Evolutionary conservation across 306 rosid species (phyloP).

Genomic region (Sesbania bispinosa): DNA sequence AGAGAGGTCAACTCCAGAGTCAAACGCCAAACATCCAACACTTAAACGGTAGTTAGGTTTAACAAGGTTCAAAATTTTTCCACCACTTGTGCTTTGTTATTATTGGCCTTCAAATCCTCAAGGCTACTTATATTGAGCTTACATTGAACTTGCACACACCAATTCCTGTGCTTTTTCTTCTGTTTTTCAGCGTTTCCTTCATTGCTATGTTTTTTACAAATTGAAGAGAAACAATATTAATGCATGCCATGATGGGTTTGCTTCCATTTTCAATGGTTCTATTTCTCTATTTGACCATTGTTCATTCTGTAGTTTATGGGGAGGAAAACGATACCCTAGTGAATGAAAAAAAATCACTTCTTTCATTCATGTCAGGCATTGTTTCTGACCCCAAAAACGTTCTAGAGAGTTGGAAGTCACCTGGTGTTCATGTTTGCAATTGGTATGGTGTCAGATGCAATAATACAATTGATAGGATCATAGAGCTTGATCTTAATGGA

Average conservation of each 20-base stretch:
- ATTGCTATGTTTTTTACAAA: neutral
- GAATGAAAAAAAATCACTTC: slow-evolving; percentile 51
- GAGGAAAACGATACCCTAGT: slow-evolving; percentile 27
- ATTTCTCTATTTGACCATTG: slow-evolving; percentile 30
- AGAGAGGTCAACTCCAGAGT: no score
- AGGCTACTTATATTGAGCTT: slow-evolving; percentile 3
- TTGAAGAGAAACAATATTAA: slow-evolving; percentile 15
- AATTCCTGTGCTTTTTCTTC: neutral
- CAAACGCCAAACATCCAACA: slow-evolving; percentile 51
- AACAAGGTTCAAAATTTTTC: slow-evolving; percentile 28
- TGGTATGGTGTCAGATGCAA: slow-evolving; percentile 79
- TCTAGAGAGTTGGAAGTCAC: slow-evolving; percentile 58
- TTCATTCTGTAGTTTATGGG: slow-evolving; percentile 21
- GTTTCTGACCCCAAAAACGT: slow-evolving; percentile 58
- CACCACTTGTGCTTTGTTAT: slow-evolving; percentile 22
- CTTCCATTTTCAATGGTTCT: slow-evolving; percentile 22
- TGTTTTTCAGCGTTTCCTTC: slow-evolving; percentile 14
- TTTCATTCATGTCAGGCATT: slow-evolving; percentile 69
- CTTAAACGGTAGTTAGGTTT: slow-evolving; percentile 78
- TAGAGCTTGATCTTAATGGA: slow-evolving; percentile 76
- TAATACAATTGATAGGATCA: slow-evolving; percentile 47
- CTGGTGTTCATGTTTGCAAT: slow-evolving; percentile 47
- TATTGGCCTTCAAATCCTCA: slow-evolving; percentile 25
- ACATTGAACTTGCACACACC: slow-evolving; percentile 21
- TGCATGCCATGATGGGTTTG: slow-evolving; percentile 35